Evolutionary conservation across 2,329 filamentous ascomycete genomes (phyloP), one percentile per base, ranked within the genome.

Genomic region (Leptographium wingfieldii): DNA sequence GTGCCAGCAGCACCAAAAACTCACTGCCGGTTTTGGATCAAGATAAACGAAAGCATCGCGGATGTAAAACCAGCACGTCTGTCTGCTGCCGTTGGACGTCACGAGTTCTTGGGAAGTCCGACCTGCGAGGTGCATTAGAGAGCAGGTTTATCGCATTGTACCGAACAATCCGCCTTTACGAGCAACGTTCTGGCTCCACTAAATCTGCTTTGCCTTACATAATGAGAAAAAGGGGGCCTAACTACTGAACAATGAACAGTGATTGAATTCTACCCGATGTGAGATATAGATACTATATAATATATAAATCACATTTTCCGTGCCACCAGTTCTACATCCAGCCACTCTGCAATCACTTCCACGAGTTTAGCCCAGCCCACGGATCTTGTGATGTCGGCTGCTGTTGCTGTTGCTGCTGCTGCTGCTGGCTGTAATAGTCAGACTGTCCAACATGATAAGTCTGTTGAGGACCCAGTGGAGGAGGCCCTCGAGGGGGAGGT

Each of bases 11-110:
- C 29, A 35, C 19, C 25, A 31, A 14, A 7, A n/a, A 66, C 71
- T 59, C 73, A 92, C 88, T 95, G 90, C 67, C 90, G 84, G 72
- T 95, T 95, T 70, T 95, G 90, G 60, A 95, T 92, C 65, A 95
- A 78, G 66, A 95, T 92, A 69, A 95, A 95, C 59, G 90, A 95
- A 67, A 95, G 82, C 72, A 94, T 80, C 48, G 56, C 53, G 53
- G 38, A 29, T 27, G 57, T 55, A 19, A 11, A 3, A 27, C 22
- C 22, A 22, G 10, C 7, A 22, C 43, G 48, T 27, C n/a, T 22
- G 29, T 22, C 33, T 55, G 56, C 12, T n/a, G 19, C 12, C 2
- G 48, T 10, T 43, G 33, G 51, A 14, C 49, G 49, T 29, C 33
- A 2, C 25, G 29, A 5, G 14, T 52, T 33, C 25, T 7, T 16